Conservation (phyloP, 2,329 filamentous ascomycete genomes). For the Talaromyces sp. region DNA sequence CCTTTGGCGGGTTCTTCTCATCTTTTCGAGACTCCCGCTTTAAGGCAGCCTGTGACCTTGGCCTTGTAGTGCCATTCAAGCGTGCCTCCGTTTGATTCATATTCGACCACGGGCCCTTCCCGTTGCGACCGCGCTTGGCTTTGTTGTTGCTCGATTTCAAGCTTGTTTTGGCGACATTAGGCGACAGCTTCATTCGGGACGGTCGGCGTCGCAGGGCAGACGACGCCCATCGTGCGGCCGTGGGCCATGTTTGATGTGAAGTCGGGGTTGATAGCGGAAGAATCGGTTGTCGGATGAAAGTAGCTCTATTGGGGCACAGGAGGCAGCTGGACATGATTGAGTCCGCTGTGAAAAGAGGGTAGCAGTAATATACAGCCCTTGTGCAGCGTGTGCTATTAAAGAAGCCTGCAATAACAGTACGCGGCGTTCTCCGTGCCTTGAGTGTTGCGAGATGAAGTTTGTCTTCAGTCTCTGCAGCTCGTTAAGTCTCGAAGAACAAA, state of each 20-base stretch:
- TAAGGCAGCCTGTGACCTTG: conserved; percentile 35
- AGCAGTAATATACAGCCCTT: background rate
- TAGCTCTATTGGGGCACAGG: conserved; percentile 25
- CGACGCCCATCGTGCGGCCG: conserved; percentile 24
- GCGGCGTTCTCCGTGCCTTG: background rate
- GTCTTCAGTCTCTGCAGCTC: background rate
- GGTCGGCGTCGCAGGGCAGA: conserved; percentile 28
- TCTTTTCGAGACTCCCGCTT: conserved; percentile 35
- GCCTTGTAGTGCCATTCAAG: conserved; percentile 35
- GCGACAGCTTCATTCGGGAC: conserved; percentile 30
- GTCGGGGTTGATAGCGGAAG: conserved; percentile 8
- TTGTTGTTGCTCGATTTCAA: conserved; percentile 28
- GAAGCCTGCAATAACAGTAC: background rate
- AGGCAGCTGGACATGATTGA: conserved; percentile 24
- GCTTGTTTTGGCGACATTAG: conserved; percentile 27
- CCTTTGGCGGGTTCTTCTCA: conserved; percentile 32
- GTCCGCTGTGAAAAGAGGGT: background rate
- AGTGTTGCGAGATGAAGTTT: background rate
- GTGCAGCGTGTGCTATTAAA: background rate
- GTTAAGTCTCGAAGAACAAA: background rate
- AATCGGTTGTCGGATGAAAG: conserved; percentile 6
- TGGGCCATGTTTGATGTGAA: conserved; percentile 17
- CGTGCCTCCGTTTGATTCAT: conserved; percentile 53
- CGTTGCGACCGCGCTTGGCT: conserved; percentile 30
- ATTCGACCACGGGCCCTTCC: conserved; percentile 52